phyloP scores from a whole-genome alignment of 169 alveolate species.

The Amoebophrya sp. region DNA sequence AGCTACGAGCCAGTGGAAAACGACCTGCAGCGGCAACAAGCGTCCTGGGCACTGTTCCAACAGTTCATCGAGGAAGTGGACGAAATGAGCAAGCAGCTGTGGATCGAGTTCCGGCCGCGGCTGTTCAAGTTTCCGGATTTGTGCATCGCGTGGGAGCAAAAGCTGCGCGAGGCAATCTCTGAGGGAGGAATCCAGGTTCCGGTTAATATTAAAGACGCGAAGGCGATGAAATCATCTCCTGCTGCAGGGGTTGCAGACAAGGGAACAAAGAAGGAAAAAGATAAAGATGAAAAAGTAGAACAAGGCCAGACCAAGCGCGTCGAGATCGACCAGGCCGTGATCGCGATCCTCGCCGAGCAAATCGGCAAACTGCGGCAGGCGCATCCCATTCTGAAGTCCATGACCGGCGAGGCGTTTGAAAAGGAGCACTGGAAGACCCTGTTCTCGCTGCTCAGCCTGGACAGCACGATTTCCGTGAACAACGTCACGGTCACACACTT shows the following conservation, averaged over 20 bases:
- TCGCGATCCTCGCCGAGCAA: conserved; percentile 42
- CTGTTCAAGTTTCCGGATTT: conserved; percentile 11
- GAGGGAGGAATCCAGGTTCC: not conserved
- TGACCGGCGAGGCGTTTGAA: conserved; percentile 80
- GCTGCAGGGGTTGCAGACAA: too few species aligned
- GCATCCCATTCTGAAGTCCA: conserved; percentile 53
- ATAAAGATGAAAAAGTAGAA: too few species aligned
- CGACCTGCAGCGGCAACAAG: conserved; percentile 27
- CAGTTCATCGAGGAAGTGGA: conserved; percentile 35
- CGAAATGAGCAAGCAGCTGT: conserved; percentile 17
- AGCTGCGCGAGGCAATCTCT: not conserved
- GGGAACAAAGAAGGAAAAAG: not conserved
- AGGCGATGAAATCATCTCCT: too few species aligned
- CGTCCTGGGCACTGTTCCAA: conserved; percentile 24
- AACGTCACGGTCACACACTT: conserved; percentile 56
- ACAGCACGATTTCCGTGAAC: conserved; percentile 58
- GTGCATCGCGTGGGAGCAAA: conserved; percentile 6
- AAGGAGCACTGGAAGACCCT: conserved; percentile 80
- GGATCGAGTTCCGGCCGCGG: conserved; percentile 35
- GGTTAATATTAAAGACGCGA: too few species aligned
- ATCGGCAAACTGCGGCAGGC: conserved; percentile 46
- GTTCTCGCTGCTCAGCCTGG: conserved; percentile 56
- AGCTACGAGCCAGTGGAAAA: conserved; percentile 19
- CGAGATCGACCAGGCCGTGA: conserved; percentile 46
- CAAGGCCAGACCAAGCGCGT: too few species aligned